These are phyloP conservation scores for Saitozyma podzolica DNA, from an alignment of 768 basidiomycete genomes.

Conservation along the genomic window DNA sequence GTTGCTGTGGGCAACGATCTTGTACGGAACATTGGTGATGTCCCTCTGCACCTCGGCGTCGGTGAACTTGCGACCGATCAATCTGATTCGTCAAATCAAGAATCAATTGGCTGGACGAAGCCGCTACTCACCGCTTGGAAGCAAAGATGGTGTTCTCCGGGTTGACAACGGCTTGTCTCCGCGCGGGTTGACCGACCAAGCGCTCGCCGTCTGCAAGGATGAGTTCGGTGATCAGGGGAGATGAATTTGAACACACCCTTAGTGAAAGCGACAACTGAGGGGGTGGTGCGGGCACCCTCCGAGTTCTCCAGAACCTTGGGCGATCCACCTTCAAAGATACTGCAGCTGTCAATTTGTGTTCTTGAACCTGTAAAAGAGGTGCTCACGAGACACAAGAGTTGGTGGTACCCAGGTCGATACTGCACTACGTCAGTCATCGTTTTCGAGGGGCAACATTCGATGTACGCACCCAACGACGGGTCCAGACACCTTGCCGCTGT, in stretches of 20 bases:
- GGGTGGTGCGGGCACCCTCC: constrained; percentile 96
- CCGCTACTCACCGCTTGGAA: constrained; percentile 45
- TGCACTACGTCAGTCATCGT: constrained; percentile 60
- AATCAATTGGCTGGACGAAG: not conserved
- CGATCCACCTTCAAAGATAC: constrained; percentile 90
- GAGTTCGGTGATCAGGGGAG: not conserved
- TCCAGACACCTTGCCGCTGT: constrained; percentile 89
- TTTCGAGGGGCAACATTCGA: constrained; percentile 5
- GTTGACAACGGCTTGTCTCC: constrained; percentile 97
- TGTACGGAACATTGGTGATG: constrained; percentile 62
- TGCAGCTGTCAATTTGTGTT: constrained; percentile 50
- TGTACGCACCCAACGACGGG: constrained; percentile 39
- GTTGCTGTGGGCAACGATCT: constrained; percentile 62
- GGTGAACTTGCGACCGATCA: constrained; percentile 85
- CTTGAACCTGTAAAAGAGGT: too few species aligned
- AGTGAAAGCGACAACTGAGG: constrained; percentile 97
- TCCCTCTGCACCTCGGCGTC: constrained; percentile 94
- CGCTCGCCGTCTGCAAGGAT: constrained; percentile 74
- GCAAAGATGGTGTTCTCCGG: constrained; percentile 88
- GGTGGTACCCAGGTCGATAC: constrained; percentile 80
- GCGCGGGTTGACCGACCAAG: constrained; percentile 90
- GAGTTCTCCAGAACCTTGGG: constrained; percentile 95
- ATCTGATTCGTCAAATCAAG: constrained; percentile 18
- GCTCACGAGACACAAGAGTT: constrained; percentile 54
- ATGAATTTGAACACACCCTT: constrained; percentile 56